These are phyloP conservation scores for Suillus americanus DNA, from an alignment of 768 basidiomycete species.

Conservation along the genomic window DNA sequence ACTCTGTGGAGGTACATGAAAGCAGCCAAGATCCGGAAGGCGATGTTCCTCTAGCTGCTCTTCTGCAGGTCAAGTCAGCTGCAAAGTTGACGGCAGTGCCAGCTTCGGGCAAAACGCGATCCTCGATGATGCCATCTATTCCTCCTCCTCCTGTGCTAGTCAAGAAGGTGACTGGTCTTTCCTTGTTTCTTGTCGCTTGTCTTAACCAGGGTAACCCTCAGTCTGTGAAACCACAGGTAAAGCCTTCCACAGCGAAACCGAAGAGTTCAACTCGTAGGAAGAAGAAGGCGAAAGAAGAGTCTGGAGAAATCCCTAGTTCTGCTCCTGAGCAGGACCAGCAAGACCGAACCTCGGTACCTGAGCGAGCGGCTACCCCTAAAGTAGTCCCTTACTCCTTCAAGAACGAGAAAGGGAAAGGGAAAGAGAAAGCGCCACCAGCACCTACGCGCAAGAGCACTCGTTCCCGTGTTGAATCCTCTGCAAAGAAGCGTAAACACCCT, in stretches of 20 bases:
- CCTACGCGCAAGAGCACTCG: conserved; percentile 9
- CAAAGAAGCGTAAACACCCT: conserved; percentile 20
- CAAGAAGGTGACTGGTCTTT: conserved; percentile 17
- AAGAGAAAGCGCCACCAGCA: neutral
- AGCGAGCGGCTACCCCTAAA: conserved; percentile 9
- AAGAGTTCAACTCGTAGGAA: conserved; percentile 12
- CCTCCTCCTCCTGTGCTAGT: conserved; percentile 4
- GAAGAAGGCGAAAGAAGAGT: conserved; percentile 25
- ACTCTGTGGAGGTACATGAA: conserved; percentile 28
- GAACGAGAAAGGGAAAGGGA: conserved; percentile 4
- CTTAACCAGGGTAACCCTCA: neutral
- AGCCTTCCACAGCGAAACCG: conserved; percentile 11
- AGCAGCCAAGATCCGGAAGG: conserved; percentile 39
- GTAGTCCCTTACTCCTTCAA: conserved; percentile 9
- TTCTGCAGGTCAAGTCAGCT: conserved; percentile 17
- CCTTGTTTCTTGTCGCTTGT: neutral
- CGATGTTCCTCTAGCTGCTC: conserved; percentile 45
- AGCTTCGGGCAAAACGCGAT: conserved; percentile 2
- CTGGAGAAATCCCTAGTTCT: conserved; percentile 54
- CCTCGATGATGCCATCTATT: conserved; percentile 8
- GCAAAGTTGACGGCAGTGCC: conserved; percentile 19
- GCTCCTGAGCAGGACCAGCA: conserved; percentile 52
- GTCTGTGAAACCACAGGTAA: conserved; percentile 7
- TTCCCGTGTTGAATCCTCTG: conserved; percentile 10
- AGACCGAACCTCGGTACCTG: conserved; percentile 10